Percentiles rank a stretch among this genome's conserved stretches.
Evolutionary conservation across 495 filamentous ascomycete genomes (phyloP).

Genomic region (Cetradonia linearis): DNA sequence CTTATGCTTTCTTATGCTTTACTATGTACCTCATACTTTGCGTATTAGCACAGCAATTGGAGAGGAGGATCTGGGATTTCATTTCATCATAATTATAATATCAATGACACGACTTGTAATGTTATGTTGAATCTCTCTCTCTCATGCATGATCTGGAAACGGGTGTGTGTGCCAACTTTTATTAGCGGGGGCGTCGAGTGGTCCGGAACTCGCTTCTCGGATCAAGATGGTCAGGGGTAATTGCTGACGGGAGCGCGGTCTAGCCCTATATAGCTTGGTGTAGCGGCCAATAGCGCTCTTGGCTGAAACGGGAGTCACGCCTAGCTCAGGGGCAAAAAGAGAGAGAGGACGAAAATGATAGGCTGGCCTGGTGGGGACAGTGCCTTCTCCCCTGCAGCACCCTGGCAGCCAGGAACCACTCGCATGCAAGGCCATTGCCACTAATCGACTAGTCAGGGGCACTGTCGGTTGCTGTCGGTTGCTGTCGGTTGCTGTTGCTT

Average conservation of each 20-base stretch:
- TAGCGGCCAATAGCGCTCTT: neutral
- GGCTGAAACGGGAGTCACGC: conserved; percentile 1
- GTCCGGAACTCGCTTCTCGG: neutral
- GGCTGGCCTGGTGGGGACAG: neutral
- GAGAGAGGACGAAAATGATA: neutral
- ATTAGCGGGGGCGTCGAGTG: no score
- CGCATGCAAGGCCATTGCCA: neutral
- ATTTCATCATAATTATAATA: no score
- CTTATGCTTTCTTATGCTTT: neutral
- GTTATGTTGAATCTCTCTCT: neutral
- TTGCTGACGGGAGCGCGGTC: neutral
- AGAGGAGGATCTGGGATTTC: neutral
- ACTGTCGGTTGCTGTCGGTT: neutral
- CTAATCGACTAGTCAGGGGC: neutral
- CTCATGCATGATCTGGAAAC: neutral
- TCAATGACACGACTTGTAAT: neutral
- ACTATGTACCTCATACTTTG: neutral
- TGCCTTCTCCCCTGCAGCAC: neutral
- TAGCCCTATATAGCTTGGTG: neutral
- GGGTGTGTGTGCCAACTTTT: no score
- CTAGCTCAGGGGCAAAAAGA: neutral
- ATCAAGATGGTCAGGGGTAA: neutral
- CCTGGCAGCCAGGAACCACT: neutral
- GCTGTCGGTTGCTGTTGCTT: neutral
- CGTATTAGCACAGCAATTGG: neutral